Conservation (phyloP, 2,329 filamentous ascomycete genomes). For the Talaromyces pinophilus region DNA sequence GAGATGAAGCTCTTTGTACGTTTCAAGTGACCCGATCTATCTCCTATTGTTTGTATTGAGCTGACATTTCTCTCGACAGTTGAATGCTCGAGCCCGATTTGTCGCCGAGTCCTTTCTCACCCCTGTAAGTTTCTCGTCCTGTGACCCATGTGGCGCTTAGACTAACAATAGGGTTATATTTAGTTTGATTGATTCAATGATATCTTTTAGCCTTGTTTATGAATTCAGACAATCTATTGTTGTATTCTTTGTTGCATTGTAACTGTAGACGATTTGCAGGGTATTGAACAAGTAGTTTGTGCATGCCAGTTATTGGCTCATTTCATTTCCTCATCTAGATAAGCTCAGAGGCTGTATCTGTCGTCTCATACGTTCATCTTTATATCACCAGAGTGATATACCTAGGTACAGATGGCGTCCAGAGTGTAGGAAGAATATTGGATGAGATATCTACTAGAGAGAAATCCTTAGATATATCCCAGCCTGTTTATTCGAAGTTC, state of each 20-base stretch:
- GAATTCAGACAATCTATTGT: neutral
- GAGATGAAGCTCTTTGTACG: slow-evolving; percentile 99
- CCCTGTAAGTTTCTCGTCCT: slow-evolving; percentile 61
- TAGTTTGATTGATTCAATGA: slow-evolving; percentile 27
- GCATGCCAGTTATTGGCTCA: neutral
- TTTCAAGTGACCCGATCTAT: slow-evolving; percentile 19
- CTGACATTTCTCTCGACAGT: slow-evolving; percentile 51
- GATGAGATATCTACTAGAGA: neutral
- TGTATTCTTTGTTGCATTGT: neutral
- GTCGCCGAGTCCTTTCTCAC: slow-evolving; percentile 98
- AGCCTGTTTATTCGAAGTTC: neutral
- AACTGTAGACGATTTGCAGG: neutral
- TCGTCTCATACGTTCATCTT: neutral
- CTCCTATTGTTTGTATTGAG: neutral
- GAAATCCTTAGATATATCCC: neutral
- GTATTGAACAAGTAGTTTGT: neutral
- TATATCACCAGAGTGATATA: neutral
- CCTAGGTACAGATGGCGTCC: neutral
- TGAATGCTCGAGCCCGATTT: slow-evolving; percentile 95
- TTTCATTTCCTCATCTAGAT: neutral
- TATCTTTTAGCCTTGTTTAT: slow-evolving; percentile 3
- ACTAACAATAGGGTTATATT: slow-evolving; percentile 11
- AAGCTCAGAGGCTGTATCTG: neutral
- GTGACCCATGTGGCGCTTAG: slow-evolving; percentile 2
- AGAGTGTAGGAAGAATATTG: neutral